Conservation (phyloP, 192 early-diverging fungal species). For the Coemansia sp. region DNA sequence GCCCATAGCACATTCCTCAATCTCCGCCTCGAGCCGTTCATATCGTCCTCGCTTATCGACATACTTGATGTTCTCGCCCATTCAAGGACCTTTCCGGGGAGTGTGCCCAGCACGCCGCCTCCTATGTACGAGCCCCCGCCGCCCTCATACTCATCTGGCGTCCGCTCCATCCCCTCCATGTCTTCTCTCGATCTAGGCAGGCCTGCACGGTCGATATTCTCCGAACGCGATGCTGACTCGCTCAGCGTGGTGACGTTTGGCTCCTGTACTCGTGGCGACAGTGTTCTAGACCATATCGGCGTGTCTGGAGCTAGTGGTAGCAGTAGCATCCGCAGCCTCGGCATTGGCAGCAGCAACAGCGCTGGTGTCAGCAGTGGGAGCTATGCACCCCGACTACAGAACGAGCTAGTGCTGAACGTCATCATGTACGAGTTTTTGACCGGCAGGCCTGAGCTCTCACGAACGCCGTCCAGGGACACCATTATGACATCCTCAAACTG, state of each 20-base stretch:
- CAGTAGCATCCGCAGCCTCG: slow-evolving; percentile 1
- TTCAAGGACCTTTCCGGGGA: slow-evolving; percentile 25
- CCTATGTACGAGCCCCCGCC: slow-evolving; percentile 44
- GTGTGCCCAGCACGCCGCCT: slow-evolving; percentile 43
- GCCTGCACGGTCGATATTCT: slow-evolving; percentile 8
- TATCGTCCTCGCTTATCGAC: slow-evolving; percentile 45
- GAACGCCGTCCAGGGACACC: slow-evolving; percentile 31
- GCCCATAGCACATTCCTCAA: slow-evolving; percentile 36
- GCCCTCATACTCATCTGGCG: slow-evolving; percentile 36
- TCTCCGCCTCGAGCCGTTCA: slow-evolving; percentile 38
- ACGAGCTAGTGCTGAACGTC: slow-evolving; percentile 27
- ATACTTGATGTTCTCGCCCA: slow-evolving; percentile 32
- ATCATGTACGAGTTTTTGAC: slow-evolving; percentile 42
- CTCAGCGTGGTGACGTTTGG: slow-evolving; percentile 20
- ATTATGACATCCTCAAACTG: slow-evolving; percentile 2
- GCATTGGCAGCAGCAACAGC: neutral
- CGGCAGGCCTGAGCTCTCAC: slow-evolving; percentile 24
- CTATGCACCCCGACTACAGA: slow-evolving; percentile 21
- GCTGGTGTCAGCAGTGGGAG: slow-evolving; percentile 1
- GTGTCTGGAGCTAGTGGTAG: neutral
- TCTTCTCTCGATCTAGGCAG: slow-evolving; percentile 17
- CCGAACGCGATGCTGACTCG: slow-evolving; percentile 11
- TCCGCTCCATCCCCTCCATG: slow-evolving; percentile 18
- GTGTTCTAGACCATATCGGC: neutral
- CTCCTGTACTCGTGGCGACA: neutral